phyloP scores from a whole-genome alignment of 139 green algal species.

The Micromonas pusilla region DNA sequence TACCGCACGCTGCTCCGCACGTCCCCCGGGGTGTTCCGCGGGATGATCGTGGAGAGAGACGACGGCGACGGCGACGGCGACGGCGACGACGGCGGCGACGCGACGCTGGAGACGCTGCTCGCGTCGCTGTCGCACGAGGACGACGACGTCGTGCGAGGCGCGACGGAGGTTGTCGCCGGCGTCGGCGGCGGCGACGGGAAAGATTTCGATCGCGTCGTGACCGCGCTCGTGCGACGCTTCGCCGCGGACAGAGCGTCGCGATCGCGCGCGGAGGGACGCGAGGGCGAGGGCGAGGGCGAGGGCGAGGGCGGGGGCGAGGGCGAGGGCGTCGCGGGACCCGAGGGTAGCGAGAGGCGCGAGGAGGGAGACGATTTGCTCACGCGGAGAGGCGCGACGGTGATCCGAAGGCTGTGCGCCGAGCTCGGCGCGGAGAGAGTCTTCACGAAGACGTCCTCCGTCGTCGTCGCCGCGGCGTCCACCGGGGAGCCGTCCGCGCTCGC shows the following conservation, averaged over 20 bases:
- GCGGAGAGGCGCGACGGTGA: background rate
- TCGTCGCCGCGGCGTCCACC: too few species aligned
- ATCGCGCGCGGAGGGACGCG: too few species aligned
- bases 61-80: too few species aligned
- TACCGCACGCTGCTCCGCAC: background rate
- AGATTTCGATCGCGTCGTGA: slow-evolving; percentile 8
- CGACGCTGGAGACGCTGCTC: slow-evolving; percentile 66
- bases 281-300: too few species aligned
- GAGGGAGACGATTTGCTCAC: slow-evolving; percentile 34
- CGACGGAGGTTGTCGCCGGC: background rate
- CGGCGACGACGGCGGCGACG: too few species aligned
- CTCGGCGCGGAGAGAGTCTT: slow-evolving; percentile 19
- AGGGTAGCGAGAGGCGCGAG: slow-evolving; percentile 40
- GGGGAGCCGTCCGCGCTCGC: slow-evolving; percentile 62
- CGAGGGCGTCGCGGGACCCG: too few species aligned
- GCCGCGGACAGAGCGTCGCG: too few species aligned
- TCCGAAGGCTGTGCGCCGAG: background rate
- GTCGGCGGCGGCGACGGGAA: background rate
- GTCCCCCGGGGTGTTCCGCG: background rate
- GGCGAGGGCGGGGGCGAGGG: too few species aligned
- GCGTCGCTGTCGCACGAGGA: slow-evolving; percentile 37
- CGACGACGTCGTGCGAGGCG: slow-evolving; percentile 1
- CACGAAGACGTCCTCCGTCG: slow-evolving; percentile 52
- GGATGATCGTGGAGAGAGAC: slow-evolving; percentile 10
- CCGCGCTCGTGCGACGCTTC: background rate